phyloP scores from a whole-genome alignment of 495 filamentous ascomycete species.

The Neurospora discreta region DNA sequence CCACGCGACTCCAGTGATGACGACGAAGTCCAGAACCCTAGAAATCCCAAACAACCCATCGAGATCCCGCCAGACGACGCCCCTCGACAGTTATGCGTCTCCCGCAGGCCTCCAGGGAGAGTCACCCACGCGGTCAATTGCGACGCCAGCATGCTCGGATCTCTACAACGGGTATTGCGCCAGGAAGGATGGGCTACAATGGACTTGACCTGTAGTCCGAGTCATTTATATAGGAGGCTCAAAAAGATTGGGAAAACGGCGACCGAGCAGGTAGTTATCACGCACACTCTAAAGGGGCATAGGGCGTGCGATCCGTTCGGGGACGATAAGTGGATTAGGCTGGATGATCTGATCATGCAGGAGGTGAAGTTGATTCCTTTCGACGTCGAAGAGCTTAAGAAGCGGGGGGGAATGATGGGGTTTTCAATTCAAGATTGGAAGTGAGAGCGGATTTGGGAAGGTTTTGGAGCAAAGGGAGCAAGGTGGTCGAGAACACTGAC shows the following conservation, averaged over 20 bases:
- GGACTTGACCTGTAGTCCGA: not conserved
- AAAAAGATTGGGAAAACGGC: not conserved
- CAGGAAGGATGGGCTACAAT: not conserved
- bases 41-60: not conserved
- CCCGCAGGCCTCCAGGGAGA: not conserved
- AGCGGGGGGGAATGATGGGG: not conserved
- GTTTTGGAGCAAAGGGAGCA: not conserved
- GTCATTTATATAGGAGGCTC: not conserved
- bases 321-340: not conserved
- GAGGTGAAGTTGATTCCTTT: not conserved
- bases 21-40: not conserved
- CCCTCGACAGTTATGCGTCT: not conserved
- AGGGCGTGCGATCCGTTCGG: not conserved
- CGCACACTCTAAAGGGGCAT: not conserved
- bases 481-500: not conserved
- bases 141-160: not conserved
- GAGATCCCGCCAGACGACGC: not conserved
- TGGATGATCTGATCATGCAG: not conserved
- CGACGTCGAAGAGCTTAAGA: not conserved
- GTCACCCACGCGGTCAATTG: not conserved
- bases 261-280: not conserved
- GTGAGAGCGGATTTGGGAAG: not conserved
- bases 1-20: not conserved
- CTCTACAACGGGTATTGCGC: not conserved
- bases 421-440: not conserved